Percentiles rank a stretch among this genome's conserved stretches.
Conservation (phyloP, 768 basidiomycete species). For the Amanita fuliginea region DNA sequence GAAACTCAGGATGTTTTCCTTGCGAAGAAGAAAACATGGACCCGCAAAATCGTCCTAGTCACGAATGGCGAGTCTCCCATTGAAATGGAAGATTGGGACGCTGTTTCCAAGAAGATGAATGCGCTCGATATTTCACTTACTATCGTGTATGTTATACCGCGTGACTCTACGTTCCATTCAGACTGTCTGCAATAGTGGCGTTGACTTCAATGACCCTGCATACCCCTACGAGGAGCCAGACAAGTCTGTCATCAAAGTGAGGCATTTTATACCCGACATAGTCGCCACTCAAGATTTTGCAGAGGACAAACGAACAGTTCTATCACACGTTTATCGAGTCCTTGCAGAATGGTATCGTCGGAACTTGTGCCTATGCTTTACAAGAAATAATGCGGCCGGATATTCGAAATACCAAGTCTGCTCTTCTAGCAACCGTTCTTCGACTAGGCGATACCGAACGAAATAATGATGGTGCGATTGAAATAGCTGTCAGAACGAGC, state of each 20-base stretch:
- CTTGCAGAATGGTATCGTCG: constrained; percentile 41
- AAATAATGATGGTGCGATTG: constrained; percentile 59
- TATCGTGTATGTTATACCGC: constrained; percentile 47
- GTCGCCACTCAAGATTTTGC: constrained; percentile 5
- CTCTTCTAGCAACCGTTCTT: constrained; percentile 50
- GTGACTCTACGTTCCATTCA: not conserved
- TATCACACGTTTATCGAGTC: constrained; percentile 35
- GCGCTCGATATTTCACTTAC: constrained; percentile 44
- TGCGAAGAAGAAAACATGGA: constrained; percentile 69
- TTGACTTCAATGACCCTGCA: constrained; percentile 78
- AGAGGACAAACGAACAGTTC: constrained; percentile 72
- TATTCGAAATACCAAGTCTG: constrained; percentile 56
- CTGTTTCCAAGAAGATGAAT: constrained; percentile 55
- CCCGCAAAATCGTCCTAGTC: constrained; percentile 69
- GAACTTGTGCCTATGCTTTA: constrained; percentile 57
- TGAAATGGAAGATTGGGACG: constrained; percentile 68
- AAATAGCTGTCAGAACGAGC: constrained; percentile 60
- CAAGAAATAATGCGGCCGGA: constrained; percentile 51
- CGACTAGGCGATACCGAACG: constrained; percentile 69
- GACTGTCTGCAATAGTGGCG: constrained; percentile 41
- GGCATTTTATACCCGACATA: not conserved
- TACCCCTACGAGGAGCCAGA: constrained; percentile 50
- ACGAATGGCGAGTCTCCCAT: constrained; percentile 79
- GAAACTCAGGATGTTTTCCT: constrained; percentile 68
- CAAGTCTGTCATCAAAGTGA: constrained; percentile 68